Base-by-base conservation (phyloP, 768 basidiomycete genomes). In the Epithele typhae region DNA sequence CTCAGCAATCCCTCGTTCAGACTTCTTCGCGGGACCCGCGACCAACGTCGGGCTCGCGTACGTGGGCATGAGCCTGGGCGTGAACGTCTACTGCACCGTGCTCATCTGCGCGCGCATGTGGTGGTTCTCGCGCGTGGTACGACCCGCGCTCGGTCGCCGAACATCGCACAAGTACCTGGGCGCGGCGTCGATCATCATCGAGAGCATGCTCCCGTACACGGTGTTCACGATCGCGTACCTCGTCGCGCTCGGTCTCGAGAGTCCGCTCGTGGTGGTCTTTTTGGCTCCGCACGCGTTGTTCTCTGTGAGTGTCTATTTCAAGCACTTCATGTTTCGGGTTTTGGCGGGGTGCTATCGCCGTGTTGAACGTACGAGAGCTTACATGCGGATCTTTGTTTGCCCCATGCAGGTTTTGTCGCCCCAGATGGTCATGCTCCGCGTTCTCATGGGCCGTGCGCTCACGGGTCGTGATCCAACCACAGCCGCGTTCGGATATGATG, bases 161-260 rank as follows among this genome's bases (percentile, higher is more conserved):
- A 36, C 32, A 32, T 43, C n/a, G 19, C 25, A 25, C 15, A 30
- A 34, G 22, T 42, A 42, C 40, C 30, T 30, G 27, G 33, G 40
- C 32, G 40, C 64, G 14, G 55, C 59, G 0, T 52, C 66, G 12
- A 65, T 68, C 37, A 53, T 69, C 36, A 53, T 71, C 38, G 69
- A 71, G 51, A 65, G 64, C 12, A 67, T 67, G 4, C 60, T 64
- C 4, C 62, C 63, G 5, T 69, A 65, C 52, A 66, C 63, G 40
- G n/a, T 64, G 8, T 48, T 62, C 38, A 68, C 67, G 1, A 60
- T 69, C 44, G 64, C 64, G 59, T 69, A 63, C 51, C 56, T 68
- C 37, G 59, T 68, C 40, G 58, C 67, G 3, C 68, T 65, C 50
- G 65, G n/a, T n/a, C n/a, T n/a, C n/a, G n/a, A n/a, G n/a, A n/a